Evolutionary conservation across 2,329 filamentous ascomycete genomes (phyloP), one percentile per base, ranked within the genome.

Genomic region (Acrocalymma vagum): DNA sequence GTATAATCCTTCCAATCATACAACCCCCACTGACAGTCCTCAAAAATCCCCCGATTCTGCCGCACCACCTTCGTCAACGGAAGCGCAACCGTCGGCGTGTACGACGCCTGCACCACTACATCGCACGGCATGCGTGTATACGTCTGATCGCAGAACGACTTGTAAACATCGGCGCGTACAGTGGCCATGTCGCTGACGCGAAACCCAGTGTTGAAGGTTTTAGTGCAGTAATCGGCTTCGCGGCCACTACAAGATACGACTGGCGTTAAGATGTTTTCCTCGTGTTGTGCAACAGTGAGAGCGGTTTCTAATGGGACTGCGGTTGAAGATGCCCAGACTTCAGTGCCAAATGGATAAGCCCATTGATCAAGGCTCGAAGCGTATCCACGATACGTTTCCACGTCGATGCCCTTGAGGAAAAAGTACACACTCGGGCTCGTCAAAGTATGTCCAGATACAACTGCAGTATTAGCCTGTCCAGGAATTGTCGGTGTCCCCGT

Each of bases 21-120:
- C n/a, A n/a, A n/a, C n/a, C n/a, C n/a, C 38, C 38, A 42, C 16
- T 29, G 25, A n/a, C 31, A 36, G 3, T 36, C 31, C 26, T 29
- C 24, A 10, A 16, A 25, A 7, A 36, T 20, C 16, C 20, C 9
- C n/a, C n/a, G n/a, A 23, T 42, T 42, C 31, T 42, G 38, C 26
- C 7, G 3, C 6, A 32, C 27, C 4, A 42, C 21, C 9, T 42
- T 32, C 14, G 8, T 24, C 17, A 42, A 23, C 11, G 38, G 30
- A 16, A 42, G 24, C 14, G n/a, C 38, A 10, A 33, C 28, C 9
- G 38, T 42, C 3, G 38, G 25, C 2, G 17, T 9, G 29, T 42
- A 42, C n/a, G 28, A 29, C 13, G 25, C 18, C 21, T 42, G 38
- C 5, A 17, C 30, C 4, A 42, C 30, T 3, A 32, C 36, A 13